A percentile compares a stretch with the other conserved stretches of the same genome.
phyloP scores from a whole-genome alignment of 306 rosid species.

The Fragaria nilgerrensis region DNA sequence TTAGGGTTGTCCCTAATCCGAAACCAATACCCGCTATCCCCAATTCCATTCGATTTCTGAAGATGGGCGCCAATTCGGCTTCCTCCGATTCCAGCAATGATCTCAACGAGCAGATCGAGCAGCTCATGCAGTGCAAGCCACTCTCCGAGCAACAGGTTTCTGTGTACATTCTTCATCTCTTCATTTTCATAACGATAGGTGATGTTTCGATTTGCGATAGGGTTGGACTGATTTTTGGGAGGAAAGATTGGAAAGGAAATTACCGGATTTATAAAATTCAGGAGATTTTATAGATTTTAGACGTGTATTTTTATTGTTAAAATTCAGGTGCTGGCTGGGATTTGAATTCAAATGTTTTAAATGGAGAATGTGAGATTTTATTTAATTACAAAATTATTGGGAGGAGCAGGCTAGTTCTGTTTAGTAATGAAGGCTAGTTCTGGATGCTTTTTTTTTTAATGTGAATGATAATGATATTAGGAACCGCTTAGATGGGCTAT shows the following conservation, averaged over 20 bases:
- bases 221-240: neutral
- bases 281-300: too few relatives aligned
- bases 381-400: neutral
- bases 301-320: too few relatives aligned
- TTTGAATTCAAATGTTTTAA: neutral
- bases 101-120: conserved; percentile 96
- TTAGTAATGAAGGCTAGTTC: neutral
- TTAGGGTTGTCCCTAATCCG: conserved; percentile 36
- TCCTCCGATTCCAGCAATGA: conserved; percentile 52
- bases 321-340: neutral
- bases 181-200: neutral
- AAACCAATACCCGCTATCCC: neutral
- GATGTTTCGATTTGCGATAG: neutral
- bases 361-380: neutral
- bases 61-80: conserved; percentile 72
- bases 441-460: neutral
- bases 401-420: neutral
- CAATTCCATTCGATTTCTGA: conserved; percentile 18
- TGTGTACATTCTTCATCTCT: neutral
- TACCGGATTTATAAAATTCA: neutral
- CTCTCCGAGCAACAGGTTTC: conserved; percentile 90
- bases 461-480: neutral
- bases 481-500: too few relatives aligned
- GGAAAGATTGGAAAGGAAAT: neutral
- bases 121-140: conserved; percentile 99